Evolutionary conservation across 1,139 yeast genomes (phyloP).

Genomic region (Yamadazyma sp.): DNA sequence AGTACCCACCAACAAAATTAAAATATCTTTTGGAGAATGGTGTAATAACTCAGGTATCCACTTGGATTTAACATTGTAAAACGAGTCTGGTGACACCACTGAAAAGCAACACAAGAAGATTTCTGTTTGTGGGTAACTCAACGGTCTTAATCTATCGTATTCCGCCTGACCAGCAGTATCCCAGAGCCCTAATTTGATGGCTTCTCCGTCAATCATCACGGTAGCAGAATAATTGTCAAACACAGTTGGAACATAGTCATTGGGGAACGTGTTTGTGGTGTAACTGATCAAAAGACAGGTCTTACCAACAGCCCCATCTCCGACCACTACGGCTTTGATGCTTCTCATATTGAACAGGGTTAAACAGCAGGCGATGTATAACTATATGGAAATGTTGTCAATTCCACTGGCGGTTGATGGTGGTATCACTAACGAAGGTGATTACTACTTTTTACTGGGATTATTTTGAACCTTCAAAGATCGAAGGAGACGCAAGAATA

Average conservation of each 20-base stretch:
- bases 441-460: not conserved
- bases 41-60: slow-evolving; percentile 92
- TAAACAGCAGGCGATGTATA: too few species aligned
- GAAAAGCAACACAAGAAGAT: slow-evolving; percentile 87
- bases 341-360: slow-evolving; percentile 59
- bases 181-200: slow-evolving; percentile 84
- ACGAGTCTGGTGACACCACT: slow-evolving; percentile 78
- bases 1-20: slow-evolving; percentile 81
- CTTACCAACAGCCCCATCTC: slow-evolving; percentile 97
- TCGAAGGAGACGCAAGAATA: not conserved
- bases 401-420: too few species aligned
- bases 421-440: too few species aligned
- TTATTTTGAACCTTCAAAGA: too few species aligned
- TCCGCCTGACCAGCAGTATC: slow-evolving; percentile 98
- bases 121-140: slow-evolving; percentile 91
- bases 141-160: slow-evolving; percentile 86
- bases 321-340: slow-evolving; percentile 92
- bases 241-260: slow-evolving; percentile 93
- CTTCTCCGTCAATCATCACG: slow-evolving; percentile 79
- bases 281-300: slow-evolving; percentile 86
- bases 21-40: slow-evolving; percentile 76
- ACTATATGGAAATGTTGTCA: too few species aligned
- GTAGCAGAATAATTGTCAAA: slow-evolving; percentile 89
- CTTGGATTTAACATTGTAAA: slow-evolving; percentile 67
- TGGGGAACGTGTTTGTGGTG: slow-evolving; percentile 92